Evolutionary conservation across 208 protist species (phyloP), one percentile per base, ranked within the genome.

Genomic region (Vickermania ingenoplastis): DNA sequence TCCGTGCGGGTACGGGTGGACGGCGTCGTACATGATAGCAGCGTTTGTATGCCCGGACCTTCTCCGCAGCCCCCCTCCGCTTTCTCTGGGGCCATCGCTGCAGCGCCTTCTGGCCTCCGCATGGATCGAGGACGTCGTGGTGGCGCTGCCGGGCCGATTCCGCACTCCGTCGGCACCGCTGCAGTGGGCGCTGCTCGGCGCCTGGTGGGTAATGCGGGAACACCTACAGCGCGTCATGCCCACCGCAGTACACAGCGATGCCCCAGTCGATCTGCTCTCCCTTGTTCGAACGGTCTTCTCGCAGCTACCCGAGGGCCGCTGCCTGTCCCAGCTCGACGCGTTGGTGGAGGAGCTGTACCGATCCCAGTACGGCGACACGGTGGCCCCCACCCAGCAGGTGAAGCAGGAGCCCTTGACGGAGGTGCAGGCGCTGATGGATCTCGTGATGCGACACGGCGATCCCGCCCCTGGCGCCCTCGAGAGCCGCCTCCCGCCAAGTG

Each of bases 11-110:
- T 84, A 89, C 45, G 53, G 83, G 4, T 73, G 76, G 66, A 89
- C 81, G 4, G 80, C 81, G 1, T 80, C 78, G 5, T 81, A 83
- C 57, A 77, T 91, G 64, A 71, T 84, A n/a, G 36, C 36, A 17
- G 7, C 17, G 36, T 45, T 45, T 45, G 11, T 45, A 7, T 45
- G 36, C 17, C 36, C 36, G 7, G 36, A 45, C 36, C n/a, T n/a
- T n/a, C n/a, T n/a, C n/a, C n/a, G n/a, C n/a, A n/a, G n/a, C n/a
- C n/a, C n/a, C n/a, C n/a, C n/a, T n/a, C n/a, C n/a, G n/a, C n/a
- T n/a, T n/a, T n/a, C n/a, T n/a, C n/a, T n/a, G n/a, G n/a, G n/a
- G n/a, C n/a, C n/a, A n/a, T n/a, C n/a, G n/a, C n/a, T n/a, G n/a
- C n/a, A n/a, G n/a, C n/a, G n/a, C n/a, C n/a, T n/a, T n/a, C n/a